Conservation (phyloP, 2,329 filamentous ascomycete species). For the Chrysoporthe austroafricana region DNA sequence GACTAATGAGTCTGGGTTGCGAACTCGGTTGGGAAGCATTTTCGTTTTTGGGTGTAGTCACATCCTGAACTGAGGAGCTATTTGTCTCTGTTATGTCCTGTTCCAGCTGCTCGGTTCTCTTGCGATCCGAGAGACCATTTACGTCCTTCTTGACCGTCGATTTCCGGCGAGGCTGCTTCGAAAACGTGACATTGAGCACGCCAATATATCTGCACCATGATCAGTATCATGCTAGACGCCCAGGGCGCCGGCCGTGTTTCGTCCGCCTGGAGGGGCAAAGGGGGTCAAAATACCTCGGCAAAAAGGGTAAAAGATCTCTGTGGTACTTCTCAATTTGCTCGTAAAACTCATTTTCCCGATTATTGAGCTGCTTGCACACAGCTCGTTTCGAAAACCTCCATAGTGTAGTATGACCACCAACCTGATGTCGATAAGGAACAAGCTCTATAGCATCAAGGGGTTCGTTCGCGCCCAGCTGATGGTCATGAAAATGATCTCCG, state of each 20-base stretch:
- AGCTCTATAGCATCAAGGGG: conserved; percentile 91
- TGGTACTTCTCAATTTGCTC: conserved; percentile 92
- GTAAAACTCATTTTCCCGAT: conserved; percentile 98
- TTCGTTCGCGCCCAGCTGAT: conserved; percentile 54
- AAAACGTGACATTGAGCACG: conserved; percentile 93
- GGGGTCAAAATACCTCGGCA: conserved; percentile 68
- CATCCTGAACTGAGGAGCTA: conserved; percentile 30
- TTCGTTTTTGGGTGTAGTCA: conserved; percentile 29
- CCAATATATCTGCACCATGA: conserved; percentile 78
- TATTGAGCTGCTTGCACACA: conserved; percentile 98
- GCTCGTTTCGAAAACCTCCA: conserved; percentile 95
- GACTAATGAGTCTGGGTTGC: conserved; percentile 61
- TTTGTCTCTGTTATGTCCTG: conserved; percentile 30
- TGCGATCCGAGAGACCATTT: conserved; percentile 40
- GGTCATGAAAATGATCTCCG: conserved; percentile 55
- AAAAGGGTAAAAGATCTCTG: conserved; percentile 84
- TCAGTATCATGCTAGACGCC: conserved; percentile 31
- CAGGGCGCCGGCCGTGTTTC: neutral
- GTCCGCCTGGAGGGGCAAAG: conserved; percentile 34
- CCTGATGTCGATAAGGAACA: conserved; percentile 96
- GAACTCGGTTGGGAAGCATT: conserved; percentile 32
- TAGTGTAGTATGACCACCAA: conserved; percentile 93
- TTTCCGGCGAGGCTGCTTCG: conserved; percentile 74
- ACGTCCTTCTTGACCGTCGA: conserved; percentile 59
- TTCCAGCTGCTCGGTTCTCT: conserved; percentile 39